Base-by-base conservation (phyloP, 257 asterid genomes). In the Solanum megistacrolobum region DNA sequence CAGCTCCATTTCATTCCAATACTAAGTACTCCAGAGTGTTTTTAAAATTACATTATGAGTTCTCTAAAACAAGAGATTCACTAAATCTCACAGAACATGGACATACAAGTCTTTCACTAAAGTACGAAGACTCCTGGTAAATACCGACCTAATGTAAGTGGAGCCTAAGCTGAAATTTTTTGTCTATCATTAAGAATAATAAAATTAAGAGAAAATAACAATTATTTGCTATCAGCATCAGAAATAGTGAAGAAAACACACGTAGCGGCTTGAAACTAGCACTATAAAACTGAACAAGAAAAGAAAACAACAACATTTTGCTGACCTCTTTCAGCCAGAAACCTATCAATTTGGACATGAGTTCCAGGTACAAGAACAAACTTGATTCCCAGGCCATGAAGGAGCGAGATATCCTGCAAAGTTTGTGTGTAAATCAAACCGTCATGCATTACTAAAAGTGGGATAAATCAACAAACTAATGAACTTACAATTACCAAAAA, bases 331-430 rank as follows among this genome's bases (percentile, higher is more conserved):
- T 94, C 97, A 86, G 91, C 91, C 87, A 97, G 88, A 91, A 95
- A 96, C 91, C 91, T 88, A 90, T 97, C 99, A 72, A 97, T 96
- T 90, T 94, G 99, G 43, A 94, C 98, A 86, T 95, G 99, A 12
- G 99, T 93, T 86, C 99, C 99, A 0, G 98, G 98, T 81, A 97
- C 99, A 68, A 97, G 96, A 91, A 97, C 98, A 90, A 97, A 95
- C 87, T 95, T 97, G 93, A 97, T 94, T 86, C 99, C 99, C 87
- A 96, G 89, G 41, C 98, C 98, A 91, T 95, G 99, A 89, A 97
- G 98, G 11, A 96, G 94, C 86, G 99, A 95, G 65, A 97, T 94
- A 89, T 97, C 99, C 99, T 97, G 89, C 89, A 90, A 83, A 23
- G 29, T 81, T 46, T 81, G 65, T 29, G 36, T 4, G 29, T 16